These are phyloP conservation scores for Lasiodiplodia hormozganensis DNA, from an alignment of 2,329 filamentous ascomycete species.

Conservation along the genomic window DNA sequence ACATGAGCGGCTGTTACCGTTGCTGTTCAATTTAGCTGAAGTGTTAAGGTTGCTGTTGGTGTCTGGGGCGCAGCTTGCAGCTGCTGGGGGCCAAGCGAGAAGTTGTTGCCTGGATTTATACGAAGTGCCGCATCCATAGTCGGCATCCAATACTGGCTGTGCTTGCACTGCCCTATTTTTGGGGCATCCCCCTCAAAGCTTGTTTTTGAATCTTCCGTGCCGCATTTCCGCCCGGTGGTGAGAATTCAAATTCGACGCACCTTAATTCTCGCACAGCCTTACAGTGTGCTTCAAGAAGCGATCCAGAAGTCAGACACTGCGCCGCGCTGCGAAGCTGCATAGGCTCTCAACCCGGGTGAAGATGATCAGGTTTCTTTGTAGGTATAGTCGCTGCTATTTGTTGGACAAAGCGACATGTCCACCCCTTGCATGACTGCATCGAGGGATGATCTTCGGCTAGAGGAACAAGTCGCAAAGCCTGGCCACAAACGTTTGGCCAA, in stretches of 20 bases:
- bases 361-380: too few relatives aligned
- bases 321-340: too few relatives aligned
- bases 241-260: background rate
- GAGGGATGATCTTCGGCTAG: too few relatives aligned
- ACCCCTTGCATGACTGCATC: too few relatives aligned
- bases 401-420: too few relatives aligned
- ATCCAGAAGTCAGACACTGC: too few relatives aligned
- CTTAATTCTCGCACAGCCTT: background rate
- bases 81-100: background rate
- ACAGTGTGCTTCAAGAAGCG: too few relatives aligned
- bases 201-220: conserved; percentile 1
- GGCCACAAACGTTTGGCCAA: too few relatives aligned
- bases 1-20: conserved; percentile 1
- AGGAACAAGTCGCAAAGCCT: too few relatives aligned
- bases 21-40: background rate
- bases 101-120: background rate
- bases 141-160: conserved; percentile 1
- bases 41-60: background rate
- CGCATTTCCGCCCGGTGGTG: background rate
- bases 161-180: conserved; percentile 13
- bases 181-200: background rate
- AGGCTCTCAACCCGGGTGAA: too few relatives aligned
- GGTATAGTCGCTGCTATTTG: too few relatives aligned
- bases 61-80: conserved; percentile 3
- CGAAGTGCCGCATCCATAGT: background rate